A percentile compares a stretch with the other conserved stretches of the same genome.
These are phyloP conservation scores for Erysimum cheiri DNA, from an alignment of 441 rosid species.

Conservation along the genomic window DNA sequence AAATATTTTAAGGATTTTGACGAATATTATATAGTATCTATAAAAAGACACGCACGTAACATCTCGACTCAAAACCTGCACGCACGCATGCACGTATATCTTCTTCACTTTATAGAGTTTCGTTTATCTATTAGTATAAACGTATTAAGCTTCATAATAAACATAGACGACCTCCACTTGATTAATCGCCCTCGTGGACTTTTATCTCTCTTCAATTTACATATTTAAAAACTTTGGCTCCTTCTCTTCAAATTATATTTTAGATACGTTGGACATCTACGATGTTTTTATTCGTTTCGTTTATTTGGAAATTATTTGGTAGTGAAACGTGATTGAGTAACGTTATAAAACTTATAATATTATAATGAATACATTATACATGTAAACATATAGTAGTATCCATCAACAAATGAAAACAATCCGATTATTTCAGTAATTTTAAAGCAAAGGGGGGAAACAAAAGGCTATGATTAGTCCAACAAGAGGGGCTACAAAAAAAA, in stretches of 20 bases:
- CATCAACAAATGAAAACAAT: neutral
- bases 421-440: slow-evolving; percentile 21
- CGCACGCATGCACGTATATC: slow-evolving; percentile 37
- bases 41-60: slow-evolving; percentile 46
- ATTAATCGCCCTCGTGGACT: neutral
- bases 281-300: too few relatives aligned
- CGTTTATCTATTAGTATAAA: neutral
- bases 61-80: slow-evolving; percentile 34
- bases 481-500: slow-evolving; percentile 33
- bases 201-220: neutral
- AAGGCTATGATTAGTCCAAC: slow-evolving; percentile 45
- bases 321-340: neutral
- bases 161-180: slow-evolving; percentile 1
- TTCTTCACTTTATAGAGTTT: slow-evolving; percentile 23
- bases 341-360: neutral
- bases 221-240: neutral
- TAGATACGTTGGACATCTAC: too few relatives aligned
- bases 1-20: slow-evolving; percentile 17
- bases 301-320: neutral
- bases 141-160: slow-evolving; percentile 10
- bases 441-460: slow-evolving; percentile 31
- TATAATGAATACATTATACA: neutral
- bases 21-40: slow-evolving; percentile 43
- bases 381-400: slow-evolving; percentile 9
- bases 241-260: neutral